phyloP scores from a whole-genome alignment of 208 protist species.

The Trypanosomatidae sp. region DNA sequence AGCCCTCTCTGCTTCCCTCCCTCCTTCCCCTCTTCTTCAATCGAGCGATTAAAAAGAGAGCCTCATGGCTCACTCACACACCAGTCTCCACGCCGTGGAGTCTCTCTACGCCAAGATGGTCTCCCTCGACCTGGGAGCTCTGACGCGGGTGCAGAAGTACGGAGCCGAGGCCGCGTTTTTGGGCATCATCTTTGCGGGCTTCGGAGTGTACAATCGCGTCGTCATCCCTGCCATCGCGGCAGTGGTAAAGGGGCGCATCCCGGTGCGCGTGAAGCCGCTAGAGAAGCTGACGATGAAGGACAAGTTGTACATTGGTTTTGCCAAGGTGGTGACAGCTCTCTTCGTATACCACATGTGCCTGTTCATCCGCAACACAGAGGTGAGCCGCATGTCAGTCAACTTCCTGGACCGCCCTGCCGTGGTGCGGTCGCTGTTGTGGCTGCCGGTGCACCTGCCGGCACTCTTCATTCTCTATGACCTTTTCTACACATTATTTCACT shows the following conservation, averaged over 20 bases:
- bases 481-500: constrained; percentile 91
- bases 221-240: constrained; percentile 47
- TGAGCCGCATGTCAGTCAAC: constrained; percentile 45
- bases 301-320: constrained; percentile 52
- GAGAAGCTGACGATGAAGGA: constrained; percentile 47
- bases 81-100: constrained; percentile 5
- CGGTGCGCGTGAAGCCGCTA: constrained; percentile 39
- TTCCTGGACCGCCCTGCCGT: constrained; percentile 33
- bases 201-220: constrained; percentile 57
- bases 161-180: constrained; percentile 31
- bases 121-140: constrained; percentile 14
- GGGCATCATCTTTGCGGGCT: constrained; percentile 53
- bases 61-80: neutral
- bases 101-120: neutral
- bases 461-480: constrained; percentile 91
- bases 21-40: constrained; percentile 1
- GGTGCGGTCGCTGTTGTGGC: constrained; percentile 38
- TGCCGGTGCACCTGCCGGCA: constrained; percentile 52
- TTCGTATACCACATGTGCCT: constrained; percentile 69
- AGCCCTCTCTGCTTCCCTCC: neutral
- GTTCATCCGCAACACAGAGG: constrained; percentile 44
- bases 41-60: too few species aligned
- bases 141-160: constrained; percentile 17
- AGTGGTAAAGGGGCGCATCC: constrained; percentile 43
- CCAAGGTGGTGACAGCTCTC: constrained; percentile 54